Evolutionary conservation across 2,329 filamentous ascomycete genomes (phyloP), one percentile per base, ranked within the genome.

Genomic region (Ascochyta rabiei): DNA sequence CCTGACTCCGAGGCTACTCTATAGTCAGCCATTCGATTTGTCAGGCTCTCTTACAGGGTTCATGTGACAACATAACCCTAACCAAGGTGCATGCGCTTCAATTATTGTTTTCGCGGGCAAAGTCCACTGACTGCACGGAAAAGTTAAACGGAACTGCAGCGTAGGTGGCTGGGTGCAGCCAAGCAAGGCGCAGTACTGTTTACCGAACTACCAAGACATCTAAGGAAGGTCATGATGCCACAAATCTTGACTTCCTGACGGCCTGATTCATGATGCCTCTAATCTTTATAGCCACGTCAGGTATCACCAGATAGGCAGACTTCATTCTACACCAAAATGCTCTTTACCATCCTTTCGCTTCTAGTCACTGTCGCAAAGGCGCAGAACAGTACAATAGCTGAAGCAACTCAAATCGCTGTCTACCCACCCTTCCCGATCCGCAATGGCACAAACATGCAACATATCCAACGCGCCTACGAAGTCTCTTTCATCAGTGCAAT

Each of bases 401-500:
- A 31, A 19, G 16, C 35, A 16, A 45, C 48, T 3, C 47, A 47
- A 12, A 53, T 53, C 19, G 50, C 50, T 15, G 44, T 57, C 34
- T 57, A 53, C 16, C 54, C 54, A 33, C 54, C 54, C n/a, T 57
- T 53, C n/a, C 54, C 54, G 12, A 57, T 57, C 35, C 48, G 50
- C 15, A 30, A 45, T 41, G 56, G 35, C 39, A 46, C 38, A 4
- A 52, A 45, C 26, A 53, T 51, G 53, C 52, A 53, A 46, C 56
- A 59, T 40, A 39, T 38, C 16, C 46, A 56, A 24, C 56, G 56
- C 13, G 53, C 52, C 31, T 59, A 59, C 52, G 49, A 46, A 15
- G 48, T 54, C 44, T 59, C 56, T 19, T 35, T 59, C 9, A 53
- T 59, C 30, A 59, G 46, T 15, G 40, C 43, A 16, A 48, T 56